Conservation (phyloP, 768 basidiomycete genomes). For the Paxillus involutus region DNA sequence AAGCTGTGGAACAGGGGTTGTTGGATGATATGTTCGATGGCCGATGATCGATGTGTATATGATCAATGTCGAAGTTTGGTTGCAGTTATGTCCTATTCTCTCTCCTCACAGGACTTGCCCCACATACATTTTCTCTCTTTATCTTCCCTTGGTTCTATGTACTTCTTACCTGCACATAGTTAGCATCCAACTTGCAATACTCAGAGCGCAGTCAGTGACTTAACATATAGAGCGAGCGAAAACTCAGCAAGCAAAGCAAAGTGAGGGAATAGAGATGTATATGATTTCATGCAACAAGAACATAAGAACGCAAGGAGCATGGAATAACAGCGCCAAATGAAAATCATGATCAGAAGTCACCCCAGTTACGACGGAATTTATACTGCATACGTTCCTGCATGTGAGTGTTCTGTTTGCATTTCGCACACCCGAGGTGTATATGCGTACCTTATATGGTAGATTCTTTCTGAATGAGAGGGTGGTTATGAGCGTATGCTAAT, state of each 20-base stretch:
- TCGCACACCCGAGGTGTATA: slow-evolving; percentile 2
- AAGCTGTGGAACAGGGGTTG: slow-evolving; percentile 78
- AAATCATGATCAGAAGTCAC: slow-evolving; percentile 61
- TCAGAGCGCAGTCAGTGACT: background rate
- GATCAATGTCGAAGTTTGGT: slow-evolving; percentile 1
- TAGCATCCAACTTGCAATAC: slow-evolving; percentile 3
- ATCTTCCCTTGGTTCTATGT: background rate
- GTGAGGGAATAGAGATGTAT: slow-evolving; percentile 27
- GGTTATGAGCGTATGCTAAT: slow-evolving; percentile 1
- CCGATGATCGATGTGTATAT: slow-evolving; percentile 33
- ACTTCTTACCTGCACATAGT: slow-evolving; percentile 2
- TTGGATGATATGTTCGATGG: slow-evolving; percentile 91
- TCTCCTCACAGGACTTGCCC: background rate
- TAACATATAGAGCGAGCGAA: slow-evolving; percentile 1
- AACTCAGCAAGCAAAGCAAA: slow-evolving; percentile 6
- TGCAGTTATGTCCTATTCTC: background rate
- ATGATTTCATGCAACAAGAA: slow-evolving; percentile 12
- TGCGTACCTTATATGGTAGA: slow-evolving; percentile 81
- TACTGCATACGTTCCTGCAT: slow-evolving; percentile 70
- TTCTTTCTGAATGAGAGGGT: slow-evolving; percentile 53
- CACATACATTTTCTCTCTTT: slow-evolving; percentile 7
- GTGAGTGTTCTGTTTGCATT: slow-evolving; percentile 43
- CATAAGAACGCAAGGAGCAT: background rate
- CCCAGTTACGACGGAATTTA: slow-evolving; percentile 87
- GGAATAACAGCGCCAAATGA: slow-evolving; percentile 8